Percentiles rank a stretch among this genome's conserved stretches.
phyloP scores from a whole-genome alignment of 192 early-diverging fungal genomes.

The Podila verticillata region DNA sequence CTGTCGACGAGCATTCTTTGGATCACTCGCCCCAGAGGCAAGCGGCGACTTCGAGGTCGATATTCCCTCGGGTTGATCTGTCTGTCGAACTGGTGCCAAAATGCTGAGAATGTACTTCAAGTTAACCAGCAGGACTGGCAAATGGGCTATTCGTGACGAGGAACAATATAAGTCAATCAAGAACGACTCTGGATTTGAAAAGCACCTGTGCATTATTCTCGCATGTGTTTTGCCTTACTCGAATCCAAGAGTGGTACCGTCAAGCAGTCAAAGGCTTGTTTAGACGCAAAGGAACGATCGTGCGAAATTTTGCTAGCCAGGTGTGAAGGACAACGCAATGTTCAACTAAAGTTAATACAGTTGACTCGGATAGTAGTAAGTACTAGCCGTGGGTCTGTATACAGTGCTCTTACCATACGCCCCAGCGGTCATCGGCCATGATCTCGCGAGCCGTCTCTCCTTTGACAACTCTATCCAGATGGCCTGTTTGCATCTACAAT shows the following conservation, averaged over 20 bases:
- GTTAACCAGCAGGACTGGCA: conserved; percentile 13
- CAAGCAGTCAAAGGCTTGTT: conserved; percentile 36
- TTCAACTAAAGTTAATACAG: neutral
- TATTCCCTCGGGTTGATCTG: conserved; percentile 4
- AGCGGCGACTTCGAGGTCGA: neutral
- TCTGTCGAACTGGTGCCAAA: conserved; percentile 8
- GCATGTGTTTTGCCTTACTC: conserved; percentile 9
- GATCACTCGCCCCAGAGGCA: neutral
- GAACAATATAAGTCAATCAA: neutral
- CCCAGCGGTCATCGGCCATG: conserved; percentile 63
- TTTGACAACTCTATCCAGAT: conserved; percentile 73
- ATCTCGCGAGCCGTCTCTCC: conserved; percentile 66
- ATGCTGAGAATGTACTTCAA: conserved; percentile 29
- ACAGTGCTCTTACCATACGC: conserved; percentile 49
- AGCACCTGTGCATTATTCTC: too few relatives aligned
- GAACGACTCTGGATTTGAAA: neutral
- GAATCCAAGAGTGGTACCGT: conserved; percentile 6
- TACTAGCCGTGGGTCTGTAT: neutral
- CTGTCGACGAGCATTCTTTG: neutral
- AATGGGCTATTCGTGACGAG: neutral
- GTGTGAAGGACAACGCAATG: neutral
- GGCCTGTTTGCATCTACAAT: conserved; percentile 73
- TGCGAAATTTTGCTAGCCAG: conserved; percentile 28
- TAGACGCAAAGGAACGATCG: conserved; percentile 18
- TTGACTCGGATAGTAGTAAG: neutral